Evolutionary conservation across 805 yeast species (phyloP).

Genomic region (Novakomyces olei): DNA sequence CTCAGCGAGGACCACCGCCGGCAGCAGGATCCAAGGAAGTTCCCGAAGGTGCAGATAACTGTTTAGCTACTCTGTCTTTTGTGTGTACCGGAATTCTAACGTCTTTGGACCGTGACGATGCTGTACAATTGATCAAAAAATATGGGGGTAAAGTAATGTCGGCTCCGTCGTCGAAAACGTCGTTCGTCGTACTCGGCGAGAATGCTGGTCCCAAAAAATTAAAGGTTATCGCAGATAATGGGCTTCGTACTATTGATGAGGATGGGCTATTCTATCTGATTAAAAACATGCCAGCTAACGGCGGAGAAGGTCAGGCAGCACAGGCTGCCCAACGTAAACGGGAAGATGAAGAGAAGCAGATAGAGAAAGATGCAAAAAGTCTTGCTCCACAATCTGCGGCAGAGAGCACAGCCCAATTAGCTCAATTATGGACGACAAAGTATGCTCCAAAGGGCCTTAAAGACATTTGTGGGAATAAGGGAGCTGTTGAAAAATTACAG

Average conservation of each 20-base stretch:
- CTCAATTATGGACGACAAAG: slow-evolving; percentile 66
- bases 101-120: slow-evolving; percentile 47
- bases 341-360: slow-evolving; percentile 44
- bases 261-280: slow-evolving; percentile 63
- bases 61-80: slow-evolving; percentile 69
- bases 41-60: slow-evolving; percentile 69
- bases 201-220: slow-evolving; percentile 97
- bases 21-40: slow-evolving; percentile 14
- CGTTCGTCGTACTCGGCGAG: slow-evolving; percentile 73
- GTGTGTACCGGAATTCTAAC: slow-evolving; percentile 88
- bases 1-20: slow-evolving; percentile 6
- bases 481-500: slow-evolving; percentile 39
- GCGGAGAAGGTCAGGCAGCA: slow-evolving; percentile 71
- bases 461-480: slow-evolving; percentile 83
- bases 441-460: slow-evolving; percentile 61
- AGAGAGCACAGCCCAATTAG: slow-evolving; percentile 1
- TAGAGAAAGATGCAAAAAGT: slow-evolving; percentile 25
- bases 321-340: slow-evolving; percentile 46
- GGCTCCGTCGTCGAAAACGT: slow-evolving; percentile 65
- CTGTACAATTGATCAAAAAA: slow-evolving; percentile 53
- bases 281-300: slow-evolving; percentile 66
- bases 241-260: slow-evolving; percentile 66
- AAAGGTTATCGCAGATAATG: slow-evolving; percentile 46
- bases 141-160: slow-evolving; percentile 75
- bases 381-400: slow-evolving; percentile 20